Evolutionary conservation across 1,139 yeast species (phyloP).

Genomic region (Scheffersomyces insectosa): DNA sequence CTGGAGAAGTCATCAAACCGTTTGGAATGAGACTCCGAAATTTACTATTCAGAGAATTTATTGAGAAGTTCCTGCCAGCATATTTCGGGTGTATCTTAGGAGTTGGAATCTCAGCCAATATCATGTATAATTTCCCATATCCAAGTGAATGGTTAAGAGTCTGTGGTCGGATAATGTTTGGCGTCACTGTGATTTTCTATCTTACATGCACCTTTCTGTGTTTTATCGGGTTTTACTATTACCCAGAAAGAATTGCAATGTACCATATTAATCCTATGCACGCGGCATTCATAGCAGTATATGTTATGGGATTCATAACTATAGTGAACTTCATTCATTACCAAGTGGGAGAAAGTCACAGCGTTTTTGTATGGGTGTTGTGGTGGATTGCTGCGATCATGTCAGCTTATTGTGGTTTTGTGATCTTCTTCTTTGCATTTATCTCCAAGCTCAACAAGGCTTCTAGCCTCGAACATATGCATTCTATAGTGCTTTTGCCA

Average conservation of each 20-base stretch:
- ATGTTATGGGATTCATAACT: conserved; percentile 75
- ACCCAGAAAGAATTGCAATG: conserved; percentile 31
- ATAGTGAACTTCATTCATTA: conserved; percentile 54
- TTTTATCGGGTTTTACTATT: conserved; percentile 29
- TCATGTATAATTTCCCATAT: conserved; percentile 67
- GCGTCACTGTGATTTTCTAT: conserved; percentile 52
- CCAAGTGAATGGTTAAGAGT: conserved; percentile 58
- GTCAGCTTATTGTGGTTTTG: conserved; percentile 59
- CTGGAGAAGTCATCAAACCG: not conserved
- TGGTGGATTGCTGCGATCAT: conserved; percentile 69
- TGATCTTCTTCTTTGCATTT: conserved; percentile 47
- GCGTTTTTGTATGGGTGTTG: conserved; percentile 48
- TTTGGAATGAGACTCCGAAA: not conserved
- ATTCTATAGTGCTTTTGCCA: conserved; percentile 60
- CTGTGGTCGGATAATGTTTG: conserved; percentile 58
- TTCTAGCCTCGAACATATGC: conserved; percentile 22
- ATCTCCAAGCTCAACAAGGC: conserved; percentile 28
- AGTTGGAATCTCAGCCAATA: conserved; percentile 65
- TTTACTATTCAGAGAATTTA: conserved; percentile 2
- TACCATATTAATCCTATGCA: conserved; percentile 47
- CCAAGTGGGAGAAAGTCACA: conserved; percentile 34
- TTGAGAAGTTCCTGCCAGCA: conserved; percentile 49
- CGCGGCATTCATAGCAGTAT: conserved; percentile 71
- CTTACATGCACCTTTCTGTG: conserved; percentile 28
- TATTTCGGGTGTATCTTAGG: conserved; percentile 86